Conservation (phyloP, 495 filamentous ascomycete genomes). For the Aspergillus mulundensis region DNA sequence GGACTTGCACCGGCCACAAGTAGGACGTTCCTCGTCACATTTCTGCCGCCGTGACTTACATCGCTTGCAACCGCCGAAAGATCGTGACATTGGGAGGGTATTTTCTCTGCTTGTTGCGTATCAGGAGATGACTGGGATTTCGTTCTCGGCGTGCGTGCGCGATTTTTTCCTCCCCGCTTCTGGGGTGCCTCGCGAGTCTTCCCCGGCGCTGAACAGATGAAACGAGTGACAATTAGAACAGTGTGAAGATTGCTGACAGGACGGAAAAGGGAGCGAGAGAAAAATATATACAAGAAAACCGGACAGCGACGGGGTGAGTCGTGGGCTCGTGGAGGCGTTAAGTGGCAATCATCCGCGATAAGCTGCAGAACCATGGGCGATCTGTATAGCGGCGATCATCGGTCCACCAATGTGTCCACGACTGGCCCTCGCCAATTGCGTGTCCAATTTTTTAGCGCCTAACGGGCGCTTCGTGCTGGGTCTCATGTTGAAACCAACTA, state of each 20-base stretch:
- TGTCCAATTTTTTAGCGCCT: slow-evolving; percentile 1
- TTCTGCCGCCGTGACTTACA: slow-evolving; percentile 46
- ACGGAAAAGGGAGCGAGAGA: not conserved
- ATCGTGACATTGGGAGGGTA: slow-evolving; percentile 40
- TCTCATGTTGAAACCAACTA: not conserved
- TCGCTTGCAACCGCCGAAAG: slow-evolving; percentile 43
- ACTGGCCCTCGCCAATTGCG: slow-evolving; percentile 3
- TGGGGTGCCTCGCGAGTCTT: slow-evolving; percentile 2
- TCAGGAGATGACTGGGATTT: not conserved
- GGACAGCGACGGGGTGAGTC: not conserved
- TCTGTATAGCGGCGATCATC: slow-evolving; percentile 23
- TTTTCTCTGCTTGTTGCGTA: not conserved
- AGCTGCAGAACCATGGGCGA: slow-evolving; percentile 16
- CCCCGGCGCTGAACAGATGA: not conserved
- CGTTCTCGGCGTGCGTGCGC: slow-evolving; percentile 3
- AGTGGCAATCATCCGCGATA: slow-evolving; percentile 20
- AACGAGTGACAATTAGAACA: not conserved
- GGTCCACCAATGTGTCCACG: slow-evolving; percentile 12
- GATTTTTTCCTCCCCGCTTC: slow-evolving; percentile 11
- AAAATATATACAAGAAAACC: not conserved
- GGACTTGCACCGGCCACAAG: slow-evolving; percentile 33
- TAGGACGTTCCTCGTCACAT: slow-evolving; percentile 41
- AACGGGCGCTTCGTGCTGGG: not conserved
- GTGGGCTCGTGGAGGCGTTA: not conserved
- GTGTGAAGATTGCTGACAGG: not conserved